These are phyloP conservation scores for Podaxis mareebaensis DNA, from an alignment of 768 basidiomycete genomes.

Conservation along the genomic window DNA sequence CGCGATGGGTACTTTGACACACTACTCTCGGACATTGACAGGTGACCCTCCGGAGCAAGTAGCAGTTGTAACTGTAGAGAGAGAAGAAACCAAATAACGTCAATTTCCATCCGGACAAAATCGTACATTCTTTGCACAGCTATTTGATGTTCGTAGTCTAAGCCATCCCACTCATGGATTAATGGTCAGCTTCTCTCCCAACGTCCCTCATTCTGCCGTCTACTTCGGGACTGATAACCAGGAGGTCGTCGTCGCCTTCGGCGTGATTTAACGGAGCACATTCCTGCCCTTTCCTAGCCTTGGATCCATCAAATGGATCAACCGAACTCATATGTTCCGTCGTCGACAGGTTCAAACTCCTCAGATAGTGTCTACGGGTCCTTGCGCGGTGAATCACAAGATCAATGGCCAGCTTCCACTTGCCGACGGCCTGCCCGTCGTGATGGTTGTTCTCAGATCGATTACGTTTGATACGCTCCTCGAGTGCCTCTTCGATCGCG, in stretches of 20 bases:
- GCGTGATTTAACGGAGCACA: constrained; percentile 19
- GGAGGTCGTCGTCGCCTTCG: constrained; percentile 45
- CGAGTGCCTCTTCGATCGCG: constrained; percentile 17
- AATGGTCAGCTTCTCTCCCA: constrained; percentile 27
- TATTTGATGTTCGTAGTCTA: background rate
- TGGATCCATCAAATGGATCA: constrained; percentile 69
- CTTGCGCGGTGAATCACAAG: constrained; percentile 44
- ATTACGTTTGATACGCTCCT: constrained; percentile 11
- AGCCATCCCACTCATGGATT: background rate
- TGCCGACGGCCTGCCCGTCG: constrained; percentile 28
- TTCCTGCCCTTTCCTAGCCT: constrained; percentile 37
- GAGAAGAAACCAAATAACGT: background rate
- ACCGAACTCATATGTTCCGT: constrained; percentile 79
- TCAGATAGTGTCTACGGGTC: constrained; percentile 54
- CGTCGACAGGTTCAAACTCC: constrained; percentile 58
- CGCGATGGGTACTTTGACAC: constrained; percentile 56
- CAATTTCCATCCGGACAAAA: background rate
- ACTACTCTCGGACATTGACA: constrained; percentile 52
- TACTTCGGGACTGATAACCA: constrained; percentile 60
- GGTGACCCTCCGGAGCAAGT: constrained; percentile 51
- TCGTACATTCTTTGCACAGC: background rate
- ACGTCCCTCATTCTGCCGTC: constrained; percentile 68
- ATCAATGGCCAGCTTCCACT: constrained; percentile 50
- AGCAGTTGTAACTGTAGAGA: constrained; percentile 11
- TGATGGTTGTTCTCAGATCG: background rate